phyloP scores from a whole-genome alignment of 768 basidiomycete genomes.

The Hysterangium stoloniferum region DNA sequence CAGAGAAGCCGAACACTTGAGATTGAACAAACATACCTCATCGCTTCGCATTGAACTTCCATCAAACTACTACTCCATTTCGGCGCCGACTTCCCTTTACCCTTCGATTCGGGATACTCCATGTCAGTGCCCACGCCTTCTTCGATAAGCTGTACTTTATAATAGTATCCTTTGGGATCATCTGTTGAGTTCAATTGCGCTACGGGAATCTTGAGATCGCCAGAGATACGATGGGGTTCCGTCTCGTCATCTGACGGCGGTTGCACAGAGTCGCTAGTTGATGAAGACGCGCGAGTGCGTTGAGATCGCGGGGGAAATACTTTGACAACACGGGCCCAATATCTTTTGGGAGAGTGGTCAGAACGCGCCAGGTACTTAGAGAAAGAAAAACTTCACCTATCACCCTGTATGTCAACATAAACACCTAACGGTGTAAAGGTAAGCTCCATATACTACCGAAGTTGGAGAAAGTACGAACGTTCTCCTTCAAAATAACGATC shows the following conservation, averaged over 20 bases:
- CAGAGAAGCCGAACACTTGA: conserved; percentile 6
- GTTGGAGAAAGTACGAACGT: conserved; percentile 52
- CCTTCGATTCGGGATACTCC: conserved; percentile 3
- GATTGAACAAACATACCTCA: conserved; percentile 53
- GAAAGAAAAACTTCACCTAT: conserved; percentile 46
- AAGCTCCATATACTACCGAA: conserved; percentile 10
- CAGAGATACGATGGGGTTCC: conserved; percentile 59
- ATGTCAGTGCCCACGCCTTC: conserved; percentile 55
- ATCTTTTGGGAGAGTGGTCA: no score
- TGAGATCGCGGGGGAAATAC: conserved; percentile 59
- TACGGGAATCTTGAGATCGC: conserved; percentile 66
- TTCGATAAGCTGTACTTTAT: conserved; percentile 75
- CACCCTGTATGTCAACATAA: conserved; percentile 75
- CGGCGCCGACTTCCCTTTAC: conserved; percentile 18
- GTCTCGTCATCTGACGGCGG: conserved; percentile 35
- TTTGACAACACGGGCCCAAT: conserved; percentile 72
- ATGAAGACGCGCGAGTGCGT: conserved; percentile 24
- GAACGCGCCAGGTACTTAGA: background rate
- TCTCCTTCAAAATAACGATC: conserved; percentile 91
- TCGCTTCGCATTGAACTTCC: conserved; percentile 71
- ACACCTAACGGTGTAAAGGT: conserved; percentile 63
- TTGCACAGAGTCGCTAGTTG: conserved; percentile 33
- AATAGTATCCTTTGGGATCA: conserved; percentile 76
- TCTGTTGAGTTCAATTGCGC: conserved; percentile 68
- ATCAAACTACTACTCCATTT: conserved; percentile 71